Percentiles rank a stretch among this genome's conserved stretches.
phyloP scores from a whole-genome alignment of 306 rosid species.

The Vigna unguiculata region DNA sequence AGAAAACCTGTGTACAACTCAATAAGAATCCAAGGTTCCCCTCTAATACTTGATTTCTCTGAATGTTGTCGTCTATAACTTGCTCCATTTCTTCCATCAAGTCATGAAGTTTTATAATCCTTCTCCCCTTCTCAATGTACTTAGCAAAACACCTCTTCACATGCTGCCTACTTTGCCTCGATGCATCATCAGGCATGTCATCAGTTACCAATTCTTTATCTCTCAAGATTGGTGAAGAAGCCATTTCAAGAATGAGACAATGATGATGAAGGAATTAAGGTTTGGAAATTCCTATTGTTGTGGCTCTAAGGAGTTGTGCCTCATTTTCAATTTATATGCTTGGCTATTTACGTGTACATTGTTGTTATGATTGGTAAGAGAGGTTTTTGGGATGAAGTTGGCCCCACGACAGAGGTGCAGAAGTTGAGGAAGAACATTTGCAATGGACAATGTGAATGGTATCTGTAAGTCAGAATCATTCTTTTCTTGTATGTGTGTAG shows the following conservation, averaged over 20 bases:
- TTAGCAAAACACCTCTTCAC: conserved; percentile 77
- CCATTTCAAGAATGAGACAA: conserved; percentile 41
- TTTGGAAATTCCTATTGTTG: conserved; percentile 31
- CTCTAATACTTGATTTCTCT: conserved; percentile 63
- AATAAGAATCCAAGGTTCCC: conserved; percentile 71
- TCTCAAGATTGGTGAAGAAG: conserved; percentile 45
- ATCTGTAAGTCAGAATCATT: conserved; percentile 56
- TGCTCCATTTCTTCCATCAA: conserved; percentile 73
- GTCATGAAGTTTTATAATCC: conserved; percentile 61
- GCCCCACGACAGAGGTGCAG: conserved; percentile 35
- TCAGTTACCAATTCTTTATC: conserved; percentile 56
- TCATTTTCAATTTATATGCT: conserved; percentile 45
- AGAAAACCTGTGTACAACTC: conserved; percentile 70
- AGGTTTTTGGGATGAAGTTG: conserved; percentile 35
- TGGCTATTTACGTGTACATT: conserved; percentile 23
- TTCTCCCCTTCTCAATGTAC: conserved; percentile 68
- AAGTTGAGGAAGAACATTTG: conserved; percentile 65
- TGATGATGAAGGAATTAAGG: neutral
- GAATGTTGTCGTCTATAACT: conserved; percentile 58
- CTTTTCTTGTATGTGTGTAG: conserved; percentile 62
- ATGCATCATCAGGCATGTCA: conserved; percentile 60
- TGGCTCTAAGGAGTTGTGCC: conserved; percentile 21
- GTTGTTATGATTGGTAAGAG: neutral
- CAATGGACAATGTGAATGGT: conserved; percentile 16
- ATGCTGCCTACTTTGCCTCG: conserved; percentile 66